Conservation (phyloP, 2,329 filamentous ascomycete species). For the Pyrenophora graminea region DNA sequence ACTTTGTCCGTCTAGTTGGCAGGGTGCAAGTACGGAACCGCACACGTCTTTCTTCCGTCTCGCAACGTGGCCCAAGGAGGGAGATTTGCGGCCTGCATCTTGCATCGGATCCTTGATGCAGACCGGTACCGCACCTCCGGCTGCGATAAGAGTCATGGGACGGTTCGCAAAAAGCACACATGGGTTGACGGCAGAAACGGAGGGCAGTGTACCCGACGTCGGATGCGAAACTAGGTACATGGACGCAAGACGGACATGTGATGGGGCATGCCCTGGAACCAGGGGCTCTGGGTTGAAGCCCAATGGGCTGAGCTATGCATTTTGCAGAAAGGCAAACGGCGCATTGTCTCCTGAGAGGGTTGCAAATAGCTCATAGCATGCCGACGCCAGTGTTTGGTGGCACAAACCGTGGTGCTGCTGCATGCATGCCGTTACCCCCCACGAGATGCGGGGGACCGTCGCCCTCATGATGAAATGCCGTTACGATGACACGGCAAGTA, state of each 20-base stretch:
- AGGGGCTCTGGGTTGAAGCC: constrained; percentile 2
- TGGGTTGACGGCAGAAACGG: constrained; percentile 13
- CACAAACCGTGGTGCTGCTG: not conserved
- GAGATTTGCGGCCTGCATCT: constrained; percentile 4
- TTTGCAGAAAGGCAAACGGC: not conserved
- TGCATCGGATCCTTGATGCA: constrained; percentile 1
- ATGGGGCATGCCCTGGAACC: not conserved
- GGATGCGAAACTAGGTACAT: not conserved
- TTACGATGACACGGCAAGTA: not conserved
- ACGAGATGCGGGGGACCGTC: constrained; percentile 6
- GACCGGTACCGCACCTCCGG: constrained; percentile 2
- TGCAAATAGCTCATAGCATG: not conserved
- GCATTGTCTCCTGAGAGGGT: not conserved
- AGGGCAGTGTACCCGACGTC: constrained; percentile 9
- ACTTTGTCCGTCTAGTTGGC: not conserved
- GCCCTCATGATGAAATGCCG: constrained; percentile 1
- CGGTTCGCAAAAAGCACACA: constrained; percentile 9
- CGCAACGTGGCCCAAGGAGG: not conserved
- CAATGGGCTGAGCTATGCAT: not conserved
- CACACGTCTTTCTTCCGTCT: not conserved
- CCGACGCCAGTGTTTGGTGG: constrained; percentile 2
- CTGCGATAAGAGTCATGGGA: constrained; percentile 4
- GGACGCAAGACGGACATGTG: not conserved
- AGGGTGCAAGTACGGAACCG: not conserved
- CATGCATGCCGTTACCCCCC: constrained; percentile 4